A percentile compares a stretch with the other conserved stretches of the same genome.
phyloP scores from a whole-genome alignment of 352 stramenopile species.

The Phytophthora boehmeriae region DNA sequence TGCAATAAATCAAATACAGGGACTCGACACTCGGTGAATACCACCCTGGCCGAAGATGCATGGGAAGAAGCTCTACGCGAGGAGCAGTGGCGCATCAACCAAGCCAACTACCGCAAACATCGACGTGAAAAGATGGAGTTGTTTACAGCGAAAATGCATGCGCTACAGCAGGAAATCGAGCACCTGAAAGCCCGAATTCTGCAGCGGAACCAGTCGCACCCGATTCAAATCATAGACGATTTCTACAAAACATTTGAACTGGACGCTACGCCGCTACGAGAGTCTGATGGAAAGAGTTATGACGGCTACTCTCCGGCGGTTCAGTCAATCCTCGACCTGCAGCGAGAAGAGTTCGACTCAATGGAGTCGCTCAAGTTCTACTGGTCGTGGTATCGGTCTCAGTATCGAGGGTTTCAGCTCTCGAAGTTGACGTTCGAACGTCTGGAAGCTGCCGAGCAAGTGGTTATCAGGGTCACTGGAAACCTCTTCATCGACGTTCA shows the following conservation, averaged over 20 bases:
- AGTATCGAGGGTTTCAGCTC: conserved; percentile 50
- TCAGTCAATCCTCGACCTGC: conserved; percentile 34
- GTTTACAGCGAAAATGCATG: conserved; percentile 32
- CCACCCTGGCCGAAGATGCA: too few species aligned
- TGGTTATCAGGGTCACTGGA: conserved; percentile 38
- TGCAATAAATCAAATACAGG: too few species aligned
- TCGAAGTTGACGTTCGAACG: conserved; percentile 36
- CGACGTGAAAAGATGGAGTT: conserved; percentile 44
- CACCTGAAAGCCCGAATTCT: conserved; percentile 23
- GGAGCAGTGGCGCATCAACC: conserved; percentile 66
- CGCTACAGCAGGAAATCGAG: conserved; percentile 42
- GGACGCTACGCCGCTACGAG: not conserved
- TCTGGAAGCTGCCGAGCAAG: conserved; percentile 33
- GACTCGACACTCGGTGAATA: too few species aligned
- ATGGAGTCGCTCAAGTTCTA: conserved; percentile 42
- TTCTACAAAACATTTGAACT: conserved; percentile 39
- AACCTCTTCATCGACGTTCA: conserved; percentile 29
- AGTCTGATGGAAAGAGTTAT: not conserved
- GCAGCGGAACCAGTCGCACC: not conserved
- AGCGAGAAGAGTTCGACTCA: conserved; percentile 48
- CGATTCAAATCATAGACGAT: conserved; percentile 31
- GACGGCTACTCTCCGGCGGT: conserved; percentile 27
- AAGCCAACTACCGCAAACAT: conserved; percentile 61
- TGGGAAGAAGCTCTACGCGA: conserved; percentile 14
- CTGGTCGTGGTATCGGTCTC: conserved; percentile 48